phyloP scores from a whole-genome alignment of 169 alveolate genomes.

The Cryptosporidium andersoni region DNA sequence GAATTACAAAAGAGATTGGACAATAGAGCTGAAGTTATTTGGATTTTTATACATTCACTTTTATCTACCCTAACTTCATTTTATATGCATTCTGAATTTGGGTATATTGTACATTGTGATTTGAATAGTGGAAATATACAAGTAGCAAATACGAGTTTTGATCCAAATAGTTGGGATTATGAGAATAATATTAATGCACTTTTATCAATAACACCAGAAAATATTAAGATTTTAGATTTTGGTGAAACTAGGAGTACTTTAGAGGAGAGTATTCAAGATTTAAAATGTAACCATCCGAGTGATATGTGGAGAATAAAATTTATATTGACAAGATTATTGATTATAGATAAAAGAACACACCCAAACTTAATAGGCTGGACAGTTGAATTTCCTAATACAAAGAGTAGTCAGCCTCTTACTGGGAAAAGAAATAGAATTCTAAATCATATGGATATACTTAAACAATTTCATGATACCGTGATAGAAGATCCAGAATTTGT shows the following conservation, averaged over 20 bases:
- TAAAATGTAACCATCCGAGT: constrained; percentile 44
- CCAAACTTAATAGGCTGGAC: constrained; percentile 69
- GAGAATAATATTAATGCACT: constrained; percentile 46
- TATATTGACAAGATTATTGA: constrained; percentile 35
- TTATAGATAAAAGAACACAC: constrained; percentile 45
- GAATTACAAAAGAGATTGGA: constrained; percentile 59
- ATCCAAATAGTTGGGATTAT: constrained; percentile 12
- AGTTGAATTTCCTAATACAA: constrained; percentile 39
- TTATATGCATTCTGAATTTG: constrained; percentile 64
- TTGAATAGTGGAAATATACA: constrained; percentile 61
- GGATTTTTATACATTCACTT: constrained; percentile 57
- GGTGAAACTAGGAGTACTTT: constrained; percentile 61
- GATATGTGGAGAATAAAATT: constrained; percentile 69
- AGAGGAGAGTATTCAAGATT: constrained; percentile 41
- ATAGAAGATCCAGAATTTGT: constrained; percentile 17
- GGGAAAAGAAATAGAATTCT: constrained; percentile 39
- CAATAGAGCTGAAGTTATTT: constrained; percentile 60
- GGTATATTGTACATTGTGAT: constrained; percentile 55
- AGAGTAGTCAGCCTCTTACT: constrained; percentile 1
- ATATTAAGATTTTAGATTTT: constrained; percentile 53
- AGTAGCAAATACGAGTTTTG: constrained; percentile 52
- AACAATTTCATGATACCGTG: constrained; percentile 23
- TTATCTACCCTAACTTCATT: constrained; percentile 59
- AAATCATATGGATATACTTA: constrained; percentile 21
- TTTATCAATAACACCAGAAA: constrained; percentile 28